Percentiles rank a stretch among this genome's conserved stretches.
These are phyloP conservation scores for Tagetes patula DNA, from an alignment of 129 eudicot genomes.

Conservation along the genomic window DNA sequence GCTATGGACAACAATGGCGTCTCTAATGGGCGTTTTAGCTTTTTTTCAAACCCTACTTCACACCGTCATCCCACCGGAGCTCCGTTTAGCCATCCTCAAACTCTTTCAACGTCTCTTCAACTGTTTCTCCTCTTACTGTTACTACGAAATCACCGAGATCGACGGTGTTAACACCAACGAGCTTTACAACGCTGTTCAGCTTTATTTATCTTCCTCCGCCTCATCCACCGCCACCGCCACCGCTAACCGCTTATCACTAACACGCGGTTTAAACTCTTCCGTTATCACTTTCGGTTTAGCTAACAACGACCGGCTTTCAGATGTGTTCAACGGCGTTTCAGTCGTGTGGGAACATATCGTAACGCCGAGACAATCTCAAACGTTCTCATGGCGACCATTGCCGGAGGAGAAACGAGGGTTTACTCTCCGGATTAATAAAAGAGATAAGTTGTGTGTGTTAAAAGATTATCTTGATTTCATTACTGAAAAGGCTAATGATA, in stretches of 20 bases:
- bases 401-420: slow-evolving; percentile 94
- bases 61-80: slow-evolving; percentile 80
- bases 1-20: slow-evolving; percentile 90
- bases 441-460: slow-evolving; percentile 42
- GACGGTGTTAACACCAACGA: slow-evolving; percentile 99
- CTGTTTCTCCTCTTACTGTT: slow-evolving; percentile 80
- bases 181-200: slow-evolving; percentile 93
- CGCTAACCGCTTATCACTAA: slow-evolving; percentile 59
- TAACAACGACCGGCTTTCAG: slow-evolving; percentile 74
- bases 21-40: slow-evolving; percentile 90
- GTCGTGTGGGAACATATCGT: slow-evolving; percentile 91
- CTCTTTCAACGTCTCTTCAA: slow-evolving; percentile 58
- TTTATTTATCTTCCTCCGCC: slow-evolving; percentile 70
- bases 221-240: slow-evolving; percentile 57
- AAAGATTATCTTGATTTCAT: slow-evolving; percentile 67
- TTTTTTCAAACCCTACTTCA: slow-evolving; percentile 77
- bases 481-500: slow-evolving; percentile 60
- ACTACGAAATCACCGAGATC: slow-evolving; percentile 94
- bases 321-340: slow-evolving; percentile 46
- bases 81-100: slow-evolving; percentile 65
- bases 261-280: slow-evolving; percentile 80
- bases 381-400: slow-evolving; percentile 89
- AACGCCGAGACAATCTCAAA: slow-evolving; percentile 64
- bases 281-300: slow-evolving; percentile 76
- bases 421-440: slow-evolving; percentile 62